Evolutionary conservation across 768 basidiomycete species (phyloP).

Genomic region (Epithele typhae): DNA sequence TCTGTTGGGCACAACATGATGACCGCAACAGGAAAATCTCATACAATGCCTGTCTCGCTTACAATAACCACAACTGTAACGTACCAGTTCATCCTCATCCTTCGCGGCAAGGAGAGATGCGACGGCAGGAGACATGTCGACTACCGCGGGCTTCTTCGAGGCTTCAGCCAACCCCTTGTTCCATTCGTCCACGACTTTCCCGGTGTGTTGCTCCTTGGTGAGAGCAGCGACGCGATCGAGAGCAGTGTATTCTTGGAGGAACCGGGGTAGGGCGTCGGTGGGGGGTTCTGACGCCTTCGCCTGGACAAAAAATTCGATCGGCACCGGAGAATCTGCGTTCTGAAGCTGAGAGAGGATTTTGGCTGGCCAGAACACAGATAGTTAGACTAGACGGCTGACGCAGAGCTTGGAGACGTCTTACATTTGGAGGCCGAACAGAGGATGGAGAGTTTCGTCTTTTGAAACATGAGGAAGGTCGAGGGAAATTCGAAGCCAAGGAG

Average conservation of each 20-base stretch:
- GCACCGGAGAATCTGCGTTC: constrained; percentile 48
- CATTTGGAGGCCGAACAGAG: constrained; percentile 90
- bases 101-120: constrained; percentile 82
- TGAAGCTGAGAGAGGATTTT: constrained; percentile 82
- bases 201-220: constrained; percentile 77
- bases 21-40: no score
- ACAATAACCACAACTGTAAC: constrained; percentile 27
- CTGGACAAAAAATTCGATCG: constrained; percentile 73
- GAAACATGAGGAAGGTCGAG: constrained; percentile 83
- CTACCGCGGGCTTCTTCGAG: constrained; percentile 59
- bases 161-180: constrained; percentile 54
- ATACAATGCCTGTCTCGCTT: no score
- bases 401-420: constrained; percentile 32
- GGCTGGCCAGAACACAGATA: constrained; percentile 40
- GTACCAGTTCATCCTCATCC: constrained; percentile 86
- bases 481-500: constrained; percentile 97
- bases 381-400: neutral
- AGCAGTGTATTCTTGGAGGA: constrained; percentile 57
- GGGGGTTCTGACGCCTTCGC: constrained; percentile 77
- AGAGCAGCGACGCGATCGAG: constrained; percentile 69
- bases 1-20: no score
- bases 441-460: constrained; percentile 70
- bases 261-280: constrained; percentile 68
- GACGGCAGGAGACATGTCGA: constrained; percentile 75
- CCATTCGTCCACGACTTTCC: constrained; percentile 89